Conservation (phyloP, 495 filamentous ascomycete genomes). For the Neurospora sp. region DNA sequence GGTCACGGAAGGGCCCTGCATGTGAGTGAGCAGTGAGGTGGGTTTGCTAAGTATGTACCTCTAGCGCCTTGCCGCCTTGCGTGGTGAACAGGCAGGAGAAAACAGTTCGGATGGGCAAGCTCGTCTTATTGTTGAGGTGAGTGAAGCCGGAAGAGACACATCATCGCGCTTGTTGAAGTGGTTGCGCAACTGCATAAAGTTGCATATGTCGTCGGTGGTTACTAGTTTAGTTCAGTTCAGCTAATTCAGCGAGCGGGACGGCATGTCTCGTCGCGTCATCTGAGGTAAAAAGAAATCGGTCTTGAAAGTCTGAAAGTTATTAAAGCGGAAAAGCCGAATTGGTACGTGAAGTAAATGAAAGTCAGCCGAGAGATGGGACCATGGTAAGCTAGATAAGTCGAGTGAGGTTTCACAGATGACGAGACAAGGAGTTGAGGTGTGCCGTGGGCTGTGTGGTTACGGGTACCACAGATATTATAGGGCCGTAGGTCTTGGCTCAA, state of each 20-base stretch:
- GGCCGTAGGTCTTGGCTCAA: neutral
- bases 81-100: neutral
- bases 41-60: neutral
- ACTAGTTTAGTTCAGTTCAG: neutral
- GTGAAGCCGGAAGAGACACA: neutral
- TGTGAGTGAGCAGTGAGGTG: neutral
- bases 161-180: neutral
- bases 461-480: neutral
- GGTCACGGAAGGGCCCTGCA: neutral
- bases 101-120: neutral
- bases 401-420: neutral
- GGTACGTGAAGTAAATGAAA: neutral
- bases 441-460: neutral
- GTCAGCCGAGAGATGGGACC: neutral
- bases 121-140: neutral
- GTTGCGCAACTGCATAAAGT: neutral
- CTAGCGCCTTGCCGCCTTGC: neutral
- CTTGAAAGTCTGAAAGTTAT: neutral
- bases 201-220: neutral
- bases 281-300: neutral
- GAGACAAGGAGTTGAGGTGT: neutral
- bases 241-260: neutral
- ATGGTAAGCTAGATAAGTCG: neutral
- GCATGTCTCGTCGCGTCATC: neutral
- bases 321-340: neutral